phyloP scores from a whole-genome alignment of 805 yeast genomes.

The Kluyveromyces wickerhamii region DNA sequence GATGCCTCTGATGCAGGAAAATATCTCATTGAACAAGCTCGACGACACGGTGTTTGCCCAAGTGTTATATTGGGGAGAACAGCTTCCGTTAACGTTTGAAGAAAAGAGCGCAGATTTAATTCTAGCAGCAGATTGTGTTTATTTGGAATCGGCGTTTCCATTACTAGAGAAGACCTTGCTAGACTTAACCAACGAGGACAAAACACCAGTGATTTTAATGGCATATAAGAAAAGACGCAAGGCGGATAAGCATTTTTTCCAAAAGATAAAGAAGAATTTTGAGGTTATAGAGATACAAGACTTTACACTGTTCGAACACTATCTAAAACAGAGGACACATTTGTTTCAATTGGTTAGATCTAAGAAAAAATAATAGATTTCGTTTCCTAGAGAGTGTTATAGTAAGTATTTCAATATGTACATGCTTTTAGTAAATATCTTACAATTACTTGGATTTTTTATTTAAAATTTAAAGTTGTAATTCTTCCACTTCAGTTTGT shows the following conservation, averaged over 20 bases:
- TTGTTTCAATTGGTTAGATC: conserved; percentile 33
- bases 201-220: conserved; percentile 40
- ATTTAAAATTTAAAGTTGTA: conserved; percentile 5
- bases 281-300: conserved; percentile 26
- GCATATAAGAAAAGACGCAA: conserved; percentile 48
- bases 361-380: neutral
- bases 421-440: neutral
- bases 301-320: conserved; percentile 31
- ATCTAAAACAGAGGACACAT: conserved; percentile 34
- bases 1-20: conserved; percentile 40
- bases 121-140: conserved; percentile 56
- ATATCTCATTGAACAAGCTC: conserved; percentile 36
- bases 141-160: conserved; percentile 47
- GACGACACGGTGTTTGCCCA: conserved; percentile 33
- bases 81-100: conserved; percentile 5
- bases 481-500: conserved; percentile 4
- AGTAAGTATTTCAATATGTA: neutral
- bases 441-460: neutral
- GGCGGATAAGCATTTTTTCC: conserved; percentile 30
- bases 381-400: neutral
- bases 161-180: conserved; percentile 41
- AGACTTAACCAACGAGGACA: conserved; percentile 32
- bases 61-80: conserved; percentile 38
- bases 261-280: conserved; percentile 28
- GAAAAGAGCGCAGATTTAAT: conserved; percentile 35